phyloP scores from a whole-genome alignment of 306 rosid genomes.

The Lotus japonicus region DNA sequence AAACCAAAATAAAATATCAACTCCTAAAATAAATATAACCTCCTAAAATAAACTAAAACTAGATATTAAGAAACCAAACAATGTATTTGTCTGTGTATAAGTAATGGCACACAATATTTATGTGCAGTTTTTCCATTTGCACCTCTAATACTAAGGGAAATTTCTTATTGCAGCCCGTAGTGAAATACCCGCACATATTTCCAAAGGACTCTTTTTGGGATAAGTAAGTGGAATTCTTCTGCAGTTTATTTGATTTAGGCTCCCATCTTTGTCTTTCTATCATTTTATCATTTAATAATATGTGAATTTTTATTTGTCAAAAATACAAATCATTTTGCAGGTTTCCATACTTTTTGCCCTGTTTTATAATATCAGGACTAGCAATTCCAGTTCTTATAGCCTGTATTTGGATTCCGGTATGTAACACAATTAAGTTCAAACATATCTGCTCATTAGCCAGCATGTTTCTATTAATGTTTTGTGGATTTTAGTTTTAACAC shows the following conservation, averaged over 20 bases:
- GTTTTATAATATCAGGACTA: slow-evolving; percentile 25
- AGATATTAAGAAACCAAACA: no score
- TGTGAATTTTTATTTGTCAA: no score
- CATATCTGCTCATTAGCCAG: neutral
- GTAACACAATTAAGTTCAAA: neutral
- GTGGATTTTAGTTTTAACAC: neutral
- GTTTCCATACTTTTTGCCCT: slow-evolving; percentile 39
- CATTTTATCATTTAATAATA: no score
- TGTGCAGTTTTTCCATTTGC: no score
- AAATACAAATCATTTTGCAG: slow-evolving; percentile 18
- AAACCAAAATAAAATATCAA: no score
- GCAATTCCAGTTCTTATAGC: slow-evolving; percentile 14
- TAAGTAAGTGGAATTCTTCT: slow-evolving; percentile 37
- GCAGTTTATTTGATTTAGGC: neutral
- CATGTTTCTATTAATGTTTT: neutral
- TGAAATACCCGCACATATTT: no score
- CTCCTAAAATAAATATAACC: no score
- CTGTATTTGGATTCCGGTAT: slow-evolving; percentile 48
- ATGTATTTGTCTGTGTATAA: no score
- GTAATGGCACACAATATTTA: no score
- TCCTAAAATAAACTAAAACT: no score
- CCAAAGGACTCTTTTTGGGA: slow-evolving; percentile 58
- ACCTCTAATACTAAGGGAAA: neutral
- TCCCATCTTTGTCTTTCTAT: neutral
- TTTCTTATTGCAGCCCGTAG: slow-evolving; percentile 52